Conservation (phyloP, 192 early-diverging fungal genomes). For the Chytriomyces sp. region DNA sequence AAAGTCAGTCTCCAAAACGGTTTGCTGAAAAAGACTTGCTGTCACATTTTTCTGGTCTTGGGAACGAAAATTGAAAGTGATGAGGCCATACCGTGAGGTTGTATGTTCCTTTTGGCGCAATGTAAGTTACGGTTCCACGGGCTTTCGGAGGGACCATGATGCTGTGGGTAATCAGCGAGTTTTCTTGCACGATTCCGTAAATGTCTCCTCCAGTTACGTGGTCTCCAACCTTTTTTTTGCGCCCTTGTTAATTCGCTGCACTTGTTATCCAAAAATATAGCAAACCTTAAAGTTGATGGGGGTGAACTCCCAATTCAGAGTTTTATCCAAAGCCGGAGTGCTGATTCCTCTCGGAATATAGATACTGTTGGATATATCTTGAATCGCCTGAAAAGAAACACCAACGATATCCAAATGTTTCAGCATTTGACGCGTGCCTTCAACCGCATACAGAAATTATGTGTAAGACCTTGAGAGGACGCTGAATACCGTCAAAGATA, state of each 20-base stretch:
- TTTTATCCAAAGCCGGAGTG: conserved; percentile 95
- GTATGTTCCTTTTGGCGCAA: conserved; percentile 92
- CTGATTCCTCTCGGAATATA: conserved; percentile 99
- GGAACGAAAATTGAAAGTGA: too few species aligned
- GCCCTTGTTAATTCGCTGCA: not conserved
- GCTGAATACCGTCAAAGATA: conserved; percentile 99
- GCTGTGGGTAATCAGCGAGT: conserved; percentile 90
- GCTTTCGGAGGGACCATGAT: conserved; percentile 96
- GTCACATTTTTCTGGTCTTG: too few species aligned
- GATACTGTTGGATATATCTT: conserved; percentile 91
- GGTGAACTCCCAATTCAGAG: conserved; percentile 91
- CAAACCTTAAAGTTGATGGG: conserved; percentile 85
- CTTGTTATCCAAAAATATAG: not conserved
- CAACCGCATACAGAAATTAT: conserved; percentile 27
- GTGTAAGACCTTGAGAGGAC: conserved; percentile 81
- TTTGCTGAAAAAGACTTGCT: conserved; percentile 57
- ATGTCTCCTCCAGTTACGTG: conserved; percentile 99
- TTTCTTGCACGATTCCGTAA: conserved; percentile 93
- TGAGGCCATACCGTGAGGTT: conserved; percentile 64
- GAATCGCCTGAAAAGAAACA: conserved; percentile 69
- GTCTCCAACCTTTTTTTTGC: conserved; percentile 74
- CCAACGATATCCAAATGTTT: not conserved
- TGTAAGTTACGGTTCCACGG: conserved; percentile 94
- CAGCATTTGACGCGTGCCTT: not conserved
- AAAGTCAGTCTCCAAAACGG: conserved; percentile 95